phyloP scores from a whole-genome alignment of 352 stramenopile species.

The Phytophthora foliorum region DNA sequence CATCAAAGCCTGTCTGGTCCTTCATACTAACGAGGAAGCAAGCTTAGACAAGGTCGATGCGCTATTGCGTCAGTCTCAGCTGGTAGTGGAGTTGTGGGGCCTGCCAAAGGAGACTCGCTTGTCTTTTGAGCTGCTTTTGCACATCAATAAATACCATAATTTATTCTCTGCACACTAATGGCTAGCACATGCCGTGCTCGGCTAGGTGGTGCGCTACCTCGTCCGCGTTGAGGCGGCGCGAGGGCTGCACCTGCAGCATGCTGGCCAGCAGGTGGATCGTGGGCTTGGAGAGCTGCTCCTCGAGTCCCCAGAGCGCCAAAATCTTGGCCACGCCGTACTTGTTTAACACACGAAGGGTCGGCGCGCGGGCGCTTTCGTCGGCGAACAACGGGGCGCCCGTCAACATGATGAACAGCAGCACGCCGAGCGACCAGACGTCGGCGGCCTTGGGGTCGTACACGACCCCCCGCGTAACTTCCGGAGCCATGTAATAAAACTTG shows the following conservation, averaged over 20 bases:
- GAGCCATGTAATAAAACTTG: conserved; percentile 84
- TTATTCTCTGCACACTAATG: conserved; percentile 30
- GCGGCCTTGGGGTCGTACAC: conserved; percentile 58
- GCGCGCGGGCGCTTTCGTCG: conserved; percentile 46
- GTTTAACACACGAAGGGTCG: conserved; percentile 56
- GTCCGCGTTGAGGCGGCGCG: conserved; percentile 44
- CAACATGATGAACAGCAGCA: conserved; percentile 80
- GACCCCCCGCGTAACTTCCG: conserved; percentile 49
- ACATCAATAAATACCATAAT: conserved; percentile 41
- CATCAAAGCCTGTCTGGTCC: no score
- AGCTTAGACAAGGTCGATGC: no score
- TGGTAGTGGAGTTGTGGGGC: no score
- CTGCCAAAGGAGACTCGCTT: no score
- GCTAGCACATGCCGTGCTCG: no score
- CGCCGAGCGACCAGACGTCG: conserved; percentile 78
- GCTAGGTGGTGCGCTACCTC: conserved; percentile 44
- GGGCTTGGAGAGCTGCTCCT: conserved; percentile 36
- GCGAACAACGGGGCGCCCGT: conserved; percentile 61
- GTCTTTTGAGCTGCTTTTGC: no score
- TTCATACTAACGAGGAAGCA: no score
- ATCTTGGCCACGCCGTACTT: conserved; percentile 66
- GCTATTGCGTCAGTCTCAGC: no score
- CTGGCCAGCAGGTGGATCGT: conserved; percentile 52
- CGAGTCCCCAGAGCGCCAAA: conserved; percentile 65
- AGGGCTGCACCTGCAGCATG: conserved; percentile 63